Evolutionary conservation across 2,329 filamentous ascomycete genomes (phyloP), one percentile per base, ranked within the genome.

Genomic region (Fulvia fulva): DNA sequence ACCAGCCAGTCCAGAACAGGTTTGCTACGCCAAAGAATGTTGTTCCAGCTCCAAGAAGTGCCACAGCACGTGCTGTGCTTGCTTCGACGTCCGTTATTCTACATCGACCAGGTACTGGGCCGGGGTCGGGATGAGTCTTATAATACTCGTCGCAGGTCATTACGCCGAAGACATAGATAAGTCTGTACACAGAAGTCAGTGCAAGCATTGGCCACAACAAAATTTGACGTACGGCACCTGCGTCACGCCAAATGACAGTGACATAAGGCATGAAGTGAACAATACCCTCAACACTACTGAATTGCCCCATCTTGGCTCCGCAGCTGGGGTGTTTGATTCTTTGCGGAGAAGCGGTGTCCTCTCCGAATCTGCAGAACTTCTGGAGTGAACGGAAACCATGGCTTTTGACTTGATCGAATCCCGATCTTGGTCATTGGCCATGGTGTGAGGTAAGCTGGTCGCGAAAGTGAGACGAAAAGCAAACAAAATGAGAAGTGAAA

Each of bases 111-210:
- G 53, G 53, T 16, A 60, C 28, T 3, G 77, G 76, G 3, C 71
- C 65, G 51, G 75, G 82, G 0, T 80, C 77, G 12, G 81, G 78
- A 65, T 88, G 82, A 2, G 76, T 75, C 34, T 78, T 75, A 72
- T 89, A 90, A 70, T 85, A 90, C 53, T 82, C 80, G 55, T 90
- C 84, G 72, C 87, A 90, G 51, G 84, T 85, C 86, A 90, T 89
- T 1, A 88, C 69, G 57, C 85, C 84, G 65, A 90, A 89, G 23
- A 87, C 84, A 70, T 87, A 88, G 47, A 88, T 71, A 5, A 81
- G 69, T 44, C 63, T 64, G 21, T 12, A 5, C 23, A 5, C 60
- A n/a, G n/a, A 63, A 25, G 44, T 49, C 45, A 11, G 34, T 51
- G 30, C 21, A 23, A 51, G 21, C 26, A 14, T 19, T 49, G n/a